Base-by-base conservation (phyloP, 2,329 filamentous ascomycete species). In the Aschersonia sp. region DNA sequence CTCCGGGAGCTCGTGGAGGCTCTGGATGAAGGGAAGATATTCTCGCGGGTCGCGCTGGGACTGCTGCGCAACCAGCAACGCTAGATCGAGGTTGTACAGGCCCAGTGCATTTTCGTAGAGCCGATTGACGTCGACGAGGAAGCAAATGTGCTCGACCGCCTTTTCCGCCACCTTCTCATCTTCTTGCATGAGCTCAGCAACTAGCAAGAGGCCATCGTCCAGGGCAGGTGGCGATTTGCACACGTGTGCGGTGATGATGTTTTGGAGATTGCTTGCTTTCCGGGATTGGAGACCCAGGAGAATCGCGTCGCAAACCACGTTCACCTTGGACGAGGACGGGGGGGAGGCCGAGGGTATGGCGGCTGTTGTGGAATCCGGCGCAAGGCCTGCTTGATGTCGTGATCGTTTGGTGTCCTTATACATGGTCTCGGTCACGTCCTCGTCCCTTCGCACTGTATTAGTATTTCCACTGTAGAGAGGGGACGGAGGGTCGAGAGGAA, bases 131-230 rank as follows among this genome's bases (percentile, higher is more conserved):
- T 98, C 92, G 1, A 89, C 87, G 41, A 98, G 74, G 71, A 98
- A 98, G 71, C 88, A 97, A 50, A 98, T 95, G 59, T 98, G 92
- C 60, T 95, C 88, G 29, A 95, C 83, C 0, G 90, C 90, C 62
- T 83, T 83, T 55, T 97, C 90, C 0, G 87, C 87, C 54, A 89
- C 73, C 46, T 80, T 75, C 41, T 79, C 70, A 45, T 84, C 77
- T 54, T 83, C 75, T 48, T 76, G 73, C 70, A 80, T 76, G 37
- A 98, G 68, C 47, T 81, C 75, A 4, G 87, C 83, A 35, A 97
- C 85, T 32, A 97, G 79, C 2, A 68, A 68, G 45, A 98, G 70
- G 3, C 88, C 92, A 51, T 90, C 83, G 49, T 94, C 86, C 1
- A 97, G 75, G 45, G 94, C 90, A 6, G 92, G 88, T 0, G 92